Conservation (phyloP, 1,284 basidiomycete species). For the Tylopilus sp. region DNA sequence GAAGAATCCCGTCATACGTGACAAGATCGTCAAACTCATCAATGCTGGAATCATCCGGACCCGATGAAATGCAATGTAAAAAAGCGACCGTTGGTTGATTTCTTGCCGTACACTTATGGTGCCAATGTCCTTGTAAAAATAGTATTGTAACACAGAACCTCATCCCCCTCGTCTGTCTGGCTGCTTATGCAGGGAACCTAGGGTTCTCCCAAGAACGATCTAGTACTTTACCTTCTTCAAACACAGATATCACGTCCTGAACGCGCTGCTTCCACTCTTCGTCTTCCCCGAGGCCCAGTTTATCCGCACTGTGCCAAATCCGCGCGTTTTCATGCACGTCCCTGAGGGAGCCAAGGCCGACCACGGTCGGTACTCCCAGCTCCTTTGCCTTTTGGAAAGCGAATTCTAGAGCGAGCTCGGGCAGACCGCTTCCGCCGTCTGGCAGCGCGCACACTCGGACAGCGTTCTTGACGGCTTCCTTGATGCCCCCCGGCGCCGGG, state of each 20-base stretch:
- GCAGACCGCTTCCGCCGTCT: slow-evolving; percentile 39
- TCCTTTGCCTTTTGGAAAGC: slow-evolving; percentile 52
- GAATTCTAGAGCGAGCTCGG: slow-evolving; percentile 72
- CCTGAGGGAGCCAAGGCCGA: slow-evolving; percentile 65
- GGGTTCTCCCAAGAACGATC: slow-evolving; percentile 69
- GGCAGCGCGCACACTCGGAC: slow-evolving; percentile 16
- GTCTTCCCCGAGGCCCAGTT: slow-evolving; percentile 31
- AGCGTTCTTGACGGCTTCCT: slow-evolving; percentile 36
- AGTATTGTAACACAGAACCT: slow-evolving; percentile 15
- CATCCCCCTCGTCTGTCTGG: neutral
- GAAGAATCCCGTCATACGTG: slow-evolving; percentile 85
- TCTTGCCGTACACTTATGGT: slow-evolving; percentile 22
- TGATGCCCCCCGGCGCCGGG: slow-evolving; percentile 63
- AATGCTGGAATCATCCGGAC: slow-evolving; percentile 91
- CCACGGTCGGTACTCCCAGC: slow-evolving; percentile 63
- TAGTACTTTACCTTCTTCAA: slow-evolving; percentile 45
- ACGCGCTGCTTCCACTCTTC: slow-evolving; percentile 49
- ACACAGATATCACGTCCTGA: slow-evolving; percentile 43
- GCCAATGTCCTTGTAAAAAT: slow-evolving; percentile 23
- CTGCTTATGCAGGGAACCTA: slow-evolving; percentile 11
- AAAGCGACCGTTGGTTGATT: slow-evolving; percentile 7
- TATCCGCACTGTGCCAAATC: slow-evolving; percentile 61
- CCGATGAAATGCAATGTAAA: slow-evolving; percentile 40
- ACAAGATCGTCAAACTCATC: slow-evolving; percentile 90
- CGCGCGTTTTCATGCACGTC: slow-evolving; percentile 75